phyloP scores from a whole-genome alignment of 179 eudicot species.

The Drosera spatulata region DNA sequence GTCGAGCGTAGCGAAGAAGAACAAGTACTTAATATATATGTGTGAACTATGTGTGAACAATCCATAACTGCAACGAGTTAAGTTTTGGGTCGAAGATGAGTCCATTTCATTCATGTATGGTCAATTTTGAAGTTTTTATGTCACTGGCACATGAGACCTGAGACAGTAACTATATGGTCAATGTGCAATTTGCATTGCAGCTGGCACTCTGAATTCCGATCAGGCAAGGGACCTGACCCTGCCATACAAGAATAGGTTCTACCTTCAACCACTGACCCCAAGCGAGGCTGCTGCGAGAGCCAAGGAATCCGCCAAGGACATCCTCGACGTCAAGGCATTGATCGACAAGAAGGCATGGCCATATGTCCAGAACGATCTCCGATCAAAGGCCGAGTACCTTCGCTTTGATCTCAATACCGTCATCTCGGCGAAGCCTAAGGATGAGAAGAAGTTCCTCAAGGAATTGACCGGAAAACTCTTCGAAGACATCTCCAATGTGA shows the following conservation, averaged over 20 bases:
- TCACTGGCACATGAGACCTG: too few species aligned
- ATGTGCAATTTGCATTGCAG: slow-evolving; percentile 17
- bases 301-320: slow-evolving; percentile 88
- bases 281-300: slow-evolving; percentile 61
- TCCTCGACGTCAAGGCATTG: slow-evolving; percentile 48
- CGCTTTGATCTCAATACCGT: slow-evolving; percentile 88
- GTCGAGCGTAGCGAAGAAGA: too few species aligned
- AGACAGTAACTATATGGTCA: too few species aligned
- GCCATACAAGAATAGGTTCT: slow-evolving; percentile 70
- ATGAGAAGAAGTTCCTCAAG: slow-evolving; percentile 64
- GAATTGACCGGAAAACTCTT: slow-evolving; percentile 78
- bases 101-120: too few species aligned
- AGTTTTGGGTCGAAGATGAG: too few species aligned
- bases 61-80: too few species aligned
- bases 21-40: too few species aligned
- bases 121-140: too few species aligned
- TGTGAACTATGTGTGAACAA: too few species aligned
- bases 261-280: slow-evolving; percentile 65
- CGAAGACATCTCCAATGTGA: slow-evolving; percentile 55
- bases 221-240: slow-evolving; percentile 59
- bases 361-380: slow-evolving; percentile 81
- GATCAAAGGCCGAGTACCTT: slow-evolving; percentile 58
- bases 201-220: slow-evolving; percentile 91
- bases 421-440: slow-evolving; percentile 78
- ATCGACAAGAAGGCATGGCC: slow-evolving; percentile 99